phyloP scores from a whole-genome alignment of 352 stramenopile species.

The Phytophthora sansomeana region DNA sequence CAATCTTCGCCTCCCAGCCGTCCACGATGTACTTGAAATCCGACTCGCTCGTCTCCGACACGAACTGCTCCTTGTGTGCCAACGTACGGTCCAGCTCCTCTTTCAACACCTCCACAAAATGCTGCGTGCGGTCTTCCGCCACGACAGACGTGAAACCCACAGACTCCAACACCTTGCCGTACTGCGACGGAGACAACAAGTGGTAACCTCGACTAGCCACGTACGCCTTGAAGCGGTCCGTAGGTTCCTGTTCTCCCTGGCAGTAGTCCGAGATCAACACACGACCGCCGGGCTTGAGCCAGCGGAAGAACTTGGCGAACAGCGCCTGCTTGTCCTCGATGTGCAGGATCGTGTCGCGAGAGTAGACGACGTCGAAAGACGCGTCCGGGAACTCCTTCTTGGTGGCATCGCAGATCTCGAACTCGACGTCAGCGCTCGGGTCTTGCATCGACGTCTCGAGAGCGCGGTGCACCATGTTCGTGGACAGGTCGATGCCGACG shows the following conservation, averaged over 20 bases:
- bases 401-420: constrained; percentile 80
- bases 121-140: constrained; percentile 71
- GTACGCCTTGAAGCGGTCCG: constrained; percentile 66
- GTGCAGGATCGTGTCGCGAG: constrained; percentile 80
- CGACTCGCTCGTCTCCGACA: constrained; percentile 67
- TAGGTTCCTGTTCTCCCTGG: constrained; percentile 57
- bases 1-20: constrained; percentile 73
- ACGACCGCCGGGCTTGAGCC: constrained; percentile 70
- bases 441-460: constrained; percentile 71
- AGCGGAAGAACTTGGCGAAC: constrained; percentile 71
- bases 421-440: constrained; percentile 59
- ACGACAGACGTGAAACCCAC: constrained; percentile 64
- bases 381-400: too few relatives aligned
- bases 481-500: constrained; percentile 77
- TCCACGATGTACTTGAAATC: constrained; percentile 78
- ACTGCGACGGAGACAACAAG: constrained; percentile 66
- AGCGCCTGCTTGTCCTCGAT: constrained; percentile 69
- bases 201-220: constrained; percentile 73
- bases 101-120: constrained; percentile 73
- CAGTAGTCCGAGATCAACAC: constrained; percentile 82
- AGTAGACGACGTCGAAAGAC: constrained; percentile 82
- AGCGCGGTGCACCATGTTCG: constrained; percentile 78
- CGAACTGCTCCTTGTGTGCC: constrained; percentile 70
- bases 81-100: constrained; percentile 67
- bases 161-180: constrained; percentile 55